A percentile compares a stretch with the other conserved stretches of the same genome.
phyloP scores from a whole-genome alignment of 176 grass and related monocot species.

The Luzula sylvatica region DNA sequence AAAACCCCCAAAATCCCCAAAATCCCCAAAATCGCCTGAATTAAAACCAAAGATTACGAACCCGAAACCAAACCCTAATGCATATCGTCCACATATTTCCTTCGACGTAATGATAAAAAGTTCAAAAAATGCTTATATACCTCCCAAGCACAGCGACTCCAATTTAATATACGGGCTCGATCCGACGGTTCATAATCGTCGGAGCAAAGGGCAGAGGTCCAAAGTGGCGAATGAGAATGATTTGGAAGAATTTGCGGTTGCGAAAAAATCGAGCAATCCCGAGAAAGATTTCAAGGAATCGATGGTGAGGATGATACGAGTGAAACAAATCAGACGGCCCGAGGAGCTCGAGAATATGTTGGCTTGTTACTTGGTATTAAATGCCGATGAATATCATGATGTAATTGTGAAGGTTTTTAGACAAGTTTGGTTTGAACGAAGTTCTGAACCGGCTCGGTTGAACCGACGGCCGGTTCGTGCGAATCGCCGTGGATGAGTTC shows the following conservation, averaged over 20 bases:
- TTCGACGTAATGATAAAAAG: background rate
- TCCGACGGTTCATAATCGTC: background rate
- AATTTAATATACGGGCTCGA: conserved; percentile 11
- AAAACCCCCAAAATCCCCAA: background rate
- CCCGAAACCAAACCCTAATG: background rate
- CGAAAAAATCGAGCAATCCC: conserved; percentile 37
- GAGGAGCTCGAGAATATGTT: conserved; percentile 53
- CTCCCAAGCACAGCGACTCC: background rate
- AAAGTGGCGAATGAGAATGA: conserved; percentile 3
- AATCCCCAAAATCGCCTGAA: background rate
- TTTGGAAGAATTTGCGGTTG: conserved; percentile 22
- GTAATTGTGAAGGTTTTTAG: conserved; percentile 64
- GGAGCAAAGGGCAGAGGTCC: background rate
- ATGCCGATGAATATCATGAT: conserved; percentile 52
- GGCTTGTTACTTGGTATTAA: conserved; percentile 53
- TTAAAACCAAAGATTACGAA: background rate
- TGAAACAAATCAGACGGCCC: conserved; percentile 27
- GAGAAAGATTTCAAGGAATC: conserved; percentile 53
- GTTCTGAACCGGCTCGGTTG: background rate
- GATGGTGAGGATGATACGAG: conserved; percentile 59
- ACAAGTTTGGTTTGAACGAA: conserved; percentile 28
- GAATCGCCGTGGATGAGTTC: background rate
- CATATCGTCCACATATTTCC: background rate
- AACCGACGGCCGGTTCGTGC: background rate
- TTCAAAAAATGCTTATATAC: background rate